Evolutionary conservation across 2,329 filamentous ascomycete genomes (phyloP).

Genomic region (Botrytis sinoallii): DNA sequence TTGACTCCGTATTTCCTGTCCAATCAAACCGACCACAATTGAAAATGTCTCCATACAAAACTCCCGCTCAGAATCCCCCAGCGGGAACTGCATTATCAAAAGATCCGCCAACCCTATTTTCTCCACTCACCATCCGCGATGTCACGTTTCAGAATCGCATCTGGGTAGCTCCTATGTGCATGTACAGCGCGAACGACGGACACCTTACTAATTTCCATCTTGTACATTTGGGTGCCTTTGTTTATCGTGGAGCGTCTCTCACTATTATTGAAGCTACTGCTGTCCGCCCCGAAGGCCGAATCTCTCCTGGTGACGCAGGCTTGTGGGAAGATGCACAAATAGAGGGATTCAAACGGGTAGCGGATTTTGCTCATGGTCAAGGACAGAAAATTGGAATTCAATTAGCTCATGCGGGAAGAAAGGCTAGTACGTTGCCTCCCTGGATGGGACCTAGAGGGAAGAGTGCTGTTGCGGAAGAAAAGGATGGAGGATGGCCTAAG

Average conservation of each 20-base stretch:
- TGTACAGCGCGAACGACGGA: slow-evolving; percentile 37
- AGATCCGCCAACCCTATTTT: slow-evolving; percentile 42
- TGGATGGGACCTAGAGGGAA: slow-evolving; percentile 37
- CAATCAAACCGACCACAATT: background rate
- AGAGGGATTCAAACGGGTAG: slow-evolving; percentile 38
- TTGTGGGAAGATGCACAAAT: slow-evolving; percentile 42
- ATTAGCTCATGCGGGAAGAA: slow-evolving; percentile 61
- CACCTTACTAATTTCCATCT: slow-evolving; percentile 39
- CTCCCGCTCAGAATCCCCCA: slow-evolving; percentile 27
- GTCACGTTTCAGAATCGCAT: slow-evolving; percentile 46
- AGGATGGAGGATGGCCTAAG: slow-evolving; percentile 41
- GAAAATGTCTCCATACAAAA: background rate
- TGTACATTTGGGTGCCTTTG: slow-evolving; percentile 36
- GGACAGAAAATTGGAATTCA: slow-evolving; percentile 67
- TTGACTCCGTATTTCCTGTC: background rate
- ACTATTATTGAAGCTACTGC: slow-evolving; percentile 39
- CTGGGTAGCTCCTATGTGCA: slow-evolving; percentile 48
- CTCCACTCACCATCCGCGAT: slow-evolving; percentile 44
- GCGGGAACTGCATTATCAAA: slow-evolving; percentile 34
- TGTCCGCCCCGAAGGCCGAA: slow-evolving; percentile 37
- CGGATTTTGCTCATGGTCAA: slow-evolving; percentile 47
- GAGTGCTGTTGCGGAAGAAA: slow-evolving; percentile 33
- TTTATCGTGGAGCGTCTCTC: slow-evolving; percentile 37
- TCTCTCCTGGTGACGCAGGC: slow-evolving; percentile 35
- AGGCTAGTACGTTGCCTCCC: slow-evolving; percentile 40